Evolutionary conservation across 768 basidiomycete species (phyloP).

Genomic region (Termitomyces sp.): DNA sequence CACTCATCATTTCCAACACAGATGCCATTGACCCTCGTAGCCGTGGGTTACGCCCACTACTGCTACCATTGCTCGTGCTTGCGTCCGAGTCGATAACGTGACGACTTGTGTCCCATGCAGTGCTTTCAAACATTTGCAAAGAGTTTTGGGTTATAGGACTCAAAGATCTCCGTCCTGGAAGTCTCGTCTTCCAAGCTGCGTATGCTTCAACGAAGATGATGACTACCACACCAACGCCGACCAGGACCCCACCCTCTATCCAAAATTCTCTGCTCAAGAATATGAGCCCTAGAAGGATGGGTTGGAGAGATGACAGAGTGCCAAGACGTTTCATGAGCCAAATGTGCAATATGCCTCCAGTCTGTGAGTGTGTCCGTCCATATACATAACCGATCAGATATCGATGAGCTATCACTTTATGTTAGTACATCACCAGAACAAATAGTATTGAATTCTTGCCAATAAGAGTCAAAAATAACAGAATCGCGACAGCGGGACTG

Average conservation of each 20-base stretch:
- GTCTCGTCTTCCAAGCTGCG: slow-evolving; percentile 44
- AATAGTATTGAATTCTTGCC: slow-evolving; percentile 38
- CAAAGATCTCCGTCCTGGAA: slow-evolving; percentile 46
- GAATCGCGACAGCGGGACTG: slow-evolving; percentile 62
- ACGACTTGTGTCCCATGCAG: slow-evolving; percentile 36
- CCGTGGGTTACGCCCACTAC: slow-evolving; percentile 38
- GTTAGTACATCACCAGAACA: slow-evolving; percentile 1
- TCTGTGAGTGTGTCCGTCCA: slow-evolving; percentile 67
- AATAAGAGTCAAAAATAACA: slow-evolving; percentile 63
- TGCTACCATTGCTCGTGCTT: slow-evolving; percentile 44
- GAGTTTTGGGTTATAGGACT: slow-evolving; percentile 56
- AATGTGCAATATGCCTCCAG: slow-evolving; percentile 70
- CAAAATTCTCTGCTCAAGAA: slow-evolving; percentile 64
- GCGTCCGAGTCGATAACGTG: slow-evolving; percentile 41
- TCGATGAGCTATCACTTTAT: slow-evolving; percentile 56
- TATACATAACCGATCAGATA: slow-evolving; percentile 79
- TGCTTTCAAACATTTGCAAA: slow-evolving; percentile 46
- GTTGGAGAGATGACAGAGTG: slow-evolving; percentile 68
- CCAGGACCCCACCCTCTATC: slow-evolving; percentile 66
- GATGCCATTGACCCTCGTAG: slow-evolving; percentile 74
- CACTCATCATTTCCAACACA: slow-evolving; percentile 82
- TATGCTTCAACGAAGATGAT: slow-evolving; percentile 62
- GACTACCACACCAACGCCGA: slow-evolving; percentile 51
- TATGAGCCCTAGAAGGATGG: slow-evolving; percentile 71
- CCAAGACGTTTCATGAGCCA: slow-evolving; percentile 75